Percentiles rank a stretch among this genome's conserved stretches.
Conservation (phyloP, 169 alveolate genomes). For the Plasmodium relictum region DNA sequence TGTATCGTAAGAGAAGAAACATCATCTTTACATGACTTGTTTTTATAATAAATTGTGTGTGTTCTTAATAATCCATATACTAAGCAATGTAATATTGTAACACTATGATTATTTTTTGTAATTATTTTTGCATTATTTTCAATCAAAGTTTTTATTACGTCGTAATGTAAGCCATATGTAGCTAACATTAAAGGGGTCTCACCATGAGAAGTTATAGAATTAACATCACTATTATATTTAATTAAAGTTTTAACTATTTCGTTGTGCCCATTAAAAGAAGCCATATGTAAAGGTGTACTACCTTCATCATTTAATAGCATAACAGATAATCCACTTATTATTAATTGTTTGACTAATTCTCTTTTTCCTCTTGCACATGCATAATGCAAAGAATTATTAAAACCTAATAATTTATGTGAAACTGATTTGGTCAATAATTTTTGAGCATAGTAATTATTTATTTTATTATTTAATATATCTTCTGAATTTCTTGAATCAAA, state of each 20-base stretch:
- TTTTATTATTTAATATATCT: conserved; percentile 30
- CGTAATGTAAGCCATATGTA: conserved; percentile 85
- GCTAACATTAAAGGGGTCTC: conserved; percentile 91
- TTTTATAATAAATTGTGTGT: conserved; percentile 35
- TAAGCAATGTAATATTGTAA: conserved; percentile 49
- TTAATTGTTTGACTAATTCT: conserved; percentile 85
- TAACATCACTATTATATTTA: conserved; percentile 80
- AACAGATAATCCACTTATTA: conserved; percentile 86
- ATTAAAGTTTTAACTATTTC: conserved; percentile 87
- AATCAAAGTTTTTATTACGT: conserved; percentile 80
- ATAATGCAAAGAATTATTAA: conserved; percentile 88
- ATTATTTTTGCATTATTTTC: conserved; percentile 81
- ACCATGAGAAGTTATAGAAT: conserved; percentile 84
- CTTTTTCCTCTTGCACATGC: conserved; percentile 91
- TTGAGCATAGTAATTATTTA: conserved; percentile 27
- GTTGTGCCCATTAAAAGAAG: conserved; percentile 88
- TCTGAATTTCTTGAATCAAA: conserved; percentile 15
- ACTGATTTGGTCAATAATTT: conserved; percentile 81
- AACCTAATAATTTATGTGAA: conserved; percentile 86
- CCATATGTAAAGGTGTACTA: conserved; percentile 92
- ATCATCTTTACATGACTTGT: conserved; percentile 7
- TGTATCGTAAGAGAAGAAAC: neutral
- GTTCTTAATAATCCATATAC: conserved; percentile 45
- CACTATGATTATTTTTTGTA: conserved; percentile 35
- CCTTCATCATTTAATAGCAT: conserved; percentile 87